phyloP scores from a whole-genome alignment of 2,329 filamentous ascomycete species.

The Claviceps purpurea region DNA sequence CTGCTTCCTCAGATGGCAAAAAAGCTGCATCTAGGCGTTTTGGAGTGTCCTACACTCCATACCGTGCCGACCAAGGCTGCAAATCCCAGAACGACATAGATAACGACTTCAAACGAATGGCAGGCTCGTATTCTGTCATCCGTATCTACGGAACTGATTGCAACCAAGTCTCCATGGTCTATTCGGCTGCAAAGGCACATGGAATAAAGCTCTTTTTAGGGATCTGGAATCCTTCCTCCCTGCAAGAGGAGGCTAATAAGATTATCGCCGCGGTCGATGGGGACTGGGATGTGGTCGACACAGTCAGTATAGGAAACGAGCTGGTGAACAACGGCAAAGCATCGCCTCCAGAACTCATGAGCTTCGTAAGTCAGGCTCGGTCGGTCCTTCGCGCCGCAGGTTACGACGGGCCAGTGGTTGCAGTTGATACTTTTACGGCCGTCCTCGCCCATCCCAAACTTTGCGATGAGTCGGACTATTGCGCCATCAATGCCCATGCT shows the following conservation, averaged over 20 bases:
- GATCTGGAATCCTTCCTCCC: slow-evolving; percentile 49
- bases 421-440: slow-evolving; percentile 66
- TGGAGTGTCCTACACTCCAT: slow-evolving; percentile 36
- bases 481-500: slow-evolving; percentile 68
- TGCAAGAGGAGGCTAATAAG: slow-evolving; percentile 41
- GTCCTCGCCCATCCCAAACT: slow-evolving; percentile 53
- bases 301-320: slow-evolving; percentile 71
- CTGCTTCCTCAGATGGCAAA: background rate
- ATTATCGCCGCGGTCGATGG: slow-evolving; percentile 46
- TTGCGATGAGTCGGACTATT: slow-evolving; percentile 63
- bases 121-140: slow-evolving; percentile 44
- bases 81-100: slow-evolving; percentile 51
- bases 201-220: slow-evolving; percentile 63
- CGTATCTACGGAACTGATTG: slow-evolving; percentile 76
- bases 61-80: slow-evolving; percentile 43
- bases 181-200: slow-evolving; percentile 48
- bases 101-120: slow-evolving; percentile 46
- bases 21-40: slow-evolving; percentile 14
- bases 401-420: slow-evolving; percentile 61
- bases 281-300: slow-evolving; percentile 57
- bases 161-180: slow-evolving; percentile 51
- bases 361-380: slow-evolving; percentile 45
- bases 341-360: slow-evolving; percentile 39
- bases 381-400: slow-evolving; percentile 44
- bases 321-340: slow-evolving; percentile 52